Percentiles rank a stretch among this genome's conserved stretches.
Conservation (phyloP, 176 grass and related monocot genomes). For the Aegilops umbellulata region DNA sequence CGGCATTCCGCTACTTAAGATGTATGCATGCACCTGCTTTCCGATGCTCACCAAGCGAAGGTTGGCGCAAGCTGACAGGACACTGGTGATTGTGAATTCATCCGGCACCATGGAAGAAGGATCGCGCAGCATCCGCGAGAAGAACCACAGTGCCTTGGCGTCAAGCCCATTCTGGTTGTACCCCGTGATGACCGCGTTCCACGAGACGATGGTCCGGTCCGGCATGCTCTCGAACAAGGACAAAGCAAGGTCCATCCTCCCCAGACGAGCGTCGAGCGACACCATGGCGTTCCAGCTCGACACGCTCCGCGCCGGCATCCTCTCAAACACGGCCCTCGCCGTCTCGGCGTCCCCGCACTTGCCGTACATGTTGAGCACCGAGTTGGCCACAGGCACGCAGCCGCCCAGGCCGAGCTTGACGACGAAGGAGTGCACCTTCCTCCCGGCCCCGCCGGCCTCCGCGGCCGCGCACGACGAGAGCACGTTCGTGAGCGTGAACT, state of each 20-base stretch:
- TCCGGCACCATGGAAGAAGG: conserved; percentile 44
- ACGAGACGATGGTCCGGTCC: conserved; percentile 61
- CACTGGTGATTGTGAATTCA: conserved; percentile 55
- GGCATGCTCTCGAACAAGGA: conserved; percentile 59
- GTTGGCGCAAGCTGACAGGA: conserved; percentile 53
- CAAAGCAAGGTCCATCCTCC: conserved; percentile 67
- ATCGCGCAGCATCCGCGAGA: conserved; percentile 48
- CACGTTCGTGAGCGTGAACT: conserved; percentile 77
- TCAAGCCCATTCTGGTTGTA: conserved; percentile 72
- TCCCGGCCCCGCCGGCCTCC: conserved; percentile 19
- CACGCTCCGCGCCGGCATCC: conserved; percentile 47
- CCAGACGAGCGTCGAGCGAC: conserved; percentile 41
- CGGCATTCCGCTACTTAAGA: conserved; percentile 40
- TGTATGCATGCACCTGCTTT: conserved; percentile 56
- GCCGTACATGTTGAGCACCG: conserved; percentile 71
- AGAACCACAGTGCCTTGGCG: conserved; percentile 59
- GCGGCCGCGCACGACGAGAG: conserved; percentile 56
- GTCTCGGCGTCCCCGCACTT: conserved; percentile 60
- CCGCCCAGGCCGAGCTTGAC: conserved; percentile 56
- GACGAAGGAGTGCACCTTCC: conserved; percentile 58
- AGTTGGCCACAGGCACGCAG: conserved; percentile 63
- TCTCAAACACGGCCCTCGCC: conserved; percentile 54
- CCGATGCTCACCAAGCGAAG: conserved; percentile 45
- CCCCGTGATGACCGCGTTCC: conserved; percentile 82
- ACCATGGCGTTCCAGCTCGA: conserved; percentile 78